Base-by-base conservation (phyloP, 805 yeast genomes). In the Candida krabiensis region DNA sequence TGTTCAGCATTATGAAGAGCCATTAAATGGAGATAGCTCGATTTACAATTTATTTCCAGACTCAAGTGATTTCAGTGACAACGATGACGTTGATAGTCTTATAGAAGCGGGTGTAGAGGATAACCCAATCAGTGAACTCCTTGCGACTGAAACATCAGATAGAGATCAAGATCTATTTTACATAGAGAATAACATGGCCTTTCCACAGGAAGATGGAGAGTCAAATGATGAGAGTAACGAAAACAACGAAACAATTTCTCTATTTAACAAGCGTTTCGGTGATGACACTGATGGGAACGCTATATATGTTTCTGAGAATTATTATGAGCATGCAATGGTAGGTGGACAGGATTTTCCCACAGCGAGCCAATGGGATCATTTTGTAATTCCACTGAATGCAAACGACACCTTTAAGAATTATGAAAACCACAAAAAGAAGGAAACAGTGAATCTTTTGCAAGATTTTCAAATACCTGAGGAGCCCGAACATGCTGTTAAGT, bases 351-450 rank as follows among this genome's bases (percentile, higher is more conserved):
- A 41, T 24, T 48, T 31, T 32, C 22, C 30, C 8, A 31, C 33
- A 14, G 30, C 32, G 25, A 37, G 42, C 2, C 9, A 26, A 1
- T 29, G 28, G 17, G 38, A 25, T 3, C 35, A 35, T 28, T 34
- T 29, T 5, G n/a, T n/a, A n/a, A 33, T 58, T n/a, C 70, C 69
- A 1, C 14, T 42, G 7, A 58, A 56, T 34, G 51, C 64, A 17
- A 53, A 61, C 29, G 60, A 53, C 15, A 61, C 67, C 2, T 64
- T 50, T 41, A 22, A 38, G 1, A 50, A 56, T 16, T 69, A 64
- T 62, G 69, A 69, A 40, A 53, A 53, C 28, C 63, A 47, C 28
- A 12, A 28, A 14, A 37, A 18, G n/a, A 29, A 15, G 34, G 49
- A 24, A 17, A 43, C 37, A 23, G 28, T 39, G 46, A 51, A 34